A percentile compares a stretch with the other conserved stretches of the same genome.
Evolutionary conservation across 2,329 filamentous ascomycete species (phyloP).

Genomic region (Ceratocystis eucalypticola): DNA sequence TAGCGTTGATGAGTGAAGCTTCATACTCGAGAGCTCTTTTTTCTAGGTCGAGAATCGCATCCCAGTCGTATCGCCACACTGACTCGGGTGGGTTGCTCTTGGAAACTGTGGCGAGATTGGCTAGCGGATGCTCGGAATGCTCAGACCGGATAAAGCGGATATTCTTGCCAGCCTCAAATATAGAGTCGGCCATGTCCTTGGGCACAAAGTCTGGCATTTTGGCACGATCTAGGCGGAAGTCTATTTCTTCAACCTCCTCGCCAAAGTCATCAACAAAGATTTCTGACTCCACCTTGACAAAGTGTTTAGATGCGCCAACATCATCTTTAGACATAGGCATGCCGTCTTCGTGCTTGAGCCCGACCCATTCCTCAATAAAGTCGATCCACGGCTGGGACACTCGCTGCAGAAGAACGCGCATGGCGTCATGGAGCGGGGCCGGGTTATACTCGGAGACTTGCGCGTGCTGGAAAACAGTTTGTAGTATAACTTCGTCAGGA

Average conservation of each 20-base stretch:
- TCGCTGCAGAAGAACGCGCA: conserved; percentile 51
- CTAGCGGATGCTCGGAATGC: conserved; percentile 58
- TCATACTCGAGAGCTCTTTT: conserved; percentile 36
- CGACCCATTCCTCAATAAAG: conserved; percentile 61
- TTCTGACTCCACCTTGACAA: conserved; percentile 45
- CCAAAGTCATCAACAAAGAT: conserved; percentile 45
- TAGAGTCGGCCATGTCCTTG: conserved; percentile 50
- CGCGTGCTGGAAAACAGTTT: conserved; percentile 47
- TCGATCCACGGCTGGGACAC: conserved; percentile 54
- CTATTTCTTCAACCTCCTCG: conserved; percentile 41
- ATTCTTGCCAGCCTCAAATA: conserved; percentile 72
- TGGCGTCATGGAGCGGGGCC: conserved; percentile 45
- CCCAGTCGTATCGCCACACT: conserved; percentile 60
- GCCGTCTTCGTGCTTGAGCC: conserved; percentile 46
- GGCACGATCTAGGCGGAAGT: conserved; percentile 49
- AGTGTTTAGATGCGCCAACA: conserved; percentile 37
- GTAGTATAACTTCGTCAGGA: conserved; percentile 49
- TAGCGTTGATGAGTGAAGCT: conserved; percentile 23
- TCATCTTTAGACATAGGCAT: conserved; percentile 38
- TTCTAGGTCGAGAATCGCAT: conserved; percentile 51
- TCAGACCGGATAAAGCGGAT: conserved; percentile 57
- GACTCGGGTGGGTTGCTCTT: conserved; percentile 42
- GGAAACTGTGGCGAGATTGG: conserved; percentile 35
- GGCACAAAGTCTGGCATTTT: conserved; percentile 61
- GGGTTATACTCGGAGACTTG: conserved; percentile 51